A percentile compares a stretch with the other conserved stretches of the same genome.
Conservation (phyloP, 352 stramenopile genomes). For the Pythium phragmitis region DNA sequence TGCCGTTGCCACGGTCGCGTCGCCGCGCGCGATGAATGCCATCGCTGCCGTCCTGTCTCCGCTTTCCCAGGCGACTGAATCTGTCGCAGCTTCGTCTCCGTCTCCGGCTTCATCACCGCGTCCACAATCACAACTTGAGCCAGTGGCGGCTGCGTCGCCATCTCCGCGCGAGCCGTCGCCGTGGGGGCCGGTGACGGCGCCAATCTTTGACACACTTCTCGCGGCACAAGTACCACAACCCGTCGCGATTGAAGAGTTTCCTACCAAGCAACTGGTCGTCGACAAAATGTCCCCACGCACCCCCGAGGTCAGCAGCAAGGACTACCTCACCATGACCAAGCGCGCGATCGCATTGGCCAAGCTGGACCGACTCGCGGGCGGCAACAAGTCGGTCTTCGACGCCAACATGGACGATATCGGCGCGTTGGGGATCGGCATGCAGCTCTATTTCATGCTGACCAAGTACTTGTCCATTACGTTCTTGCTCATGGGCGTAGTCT, state of each 20-base stretch:
- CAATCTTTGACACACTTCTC: background rate
- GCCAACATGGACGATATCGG: constrained; percentile 74
- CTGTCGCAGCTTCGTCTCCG: background rate
- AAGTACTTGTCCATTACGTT: constrained; percentile 72
- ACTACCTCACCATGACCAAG: constrained; percentile 59
- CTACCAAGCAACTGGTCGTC: background rate
- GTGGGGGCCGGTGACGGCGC: background rate
- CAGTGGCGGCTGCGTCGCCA: background rate
- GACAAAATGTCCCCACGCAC: background rate
- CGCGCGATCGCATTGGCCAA: constrained; percentile 39
- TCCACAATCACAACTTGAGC: background rate
- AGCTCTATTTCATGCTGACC: constrained; percentile 85
- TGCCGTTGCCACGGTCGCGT: background rate
- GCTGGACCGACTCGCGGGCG: constrained; percentile 54
- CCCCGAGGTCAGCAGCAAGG: constrained; percentile 36
- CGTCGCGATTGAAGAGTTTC: too few relatives aligned
- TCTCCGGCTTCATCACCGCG: background rate
- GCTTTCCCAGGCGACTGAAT: too few relatives aligned
- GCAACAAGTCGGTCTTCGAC: constrained; percentile 64
- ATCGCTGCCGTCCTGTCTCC: too few relatives aligned
- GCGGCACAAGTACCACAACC: background rate
- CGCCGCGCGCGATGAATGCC: background rate
- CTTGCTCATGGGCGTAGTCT: constrained; percentile 65
- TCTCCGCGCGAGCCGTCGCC: background rate
- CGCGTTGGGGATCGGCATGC: constrained; percentile 74